Percentiles rank a stretch among this genome's conserved stretches.
Conservation (phyloP, 176 grass and related monocot genomes). For the Saccharum officinarum region DNA sequence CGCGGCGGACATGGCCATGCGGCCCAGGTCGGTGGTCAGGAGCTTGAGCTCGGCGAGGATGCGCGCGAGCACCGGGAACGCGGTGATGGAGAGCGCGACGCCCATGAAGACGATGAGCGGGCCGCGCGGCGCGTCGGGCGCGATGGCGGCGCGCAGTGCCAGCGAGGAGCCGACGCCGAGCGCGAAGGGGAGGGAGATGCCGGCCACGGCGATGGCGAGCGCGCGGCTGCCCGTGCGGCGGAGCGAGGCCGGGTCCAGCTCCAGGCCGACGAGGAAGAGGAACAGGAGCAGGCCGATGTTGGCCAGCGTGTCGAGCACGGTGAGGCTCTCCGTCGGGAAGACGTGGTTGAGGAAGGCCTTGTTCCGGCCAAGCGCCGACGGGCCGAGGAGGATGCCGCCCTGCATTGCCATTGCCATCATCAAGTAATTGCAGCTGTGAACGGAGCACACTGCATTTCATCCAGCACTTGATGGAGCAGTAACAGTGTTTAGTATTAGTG, state of each 20-base stretch:
- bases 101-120: constrained; percentile 65
- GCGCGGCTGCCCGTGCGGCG: constrained; percentile 54
- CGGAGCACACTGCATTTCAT: background rate
- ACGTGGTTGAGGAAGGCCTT: constrained; percentile 45
- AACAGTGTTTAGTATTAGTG: no score
- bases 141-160: constrained; percentile 38
- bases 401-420: constrained; percentile 16
- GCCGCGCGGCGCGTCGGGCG: background rate
- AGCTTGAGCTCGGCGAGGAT: constrained; percentile 79
- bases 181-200: constrained; percentile 56
- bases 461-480: no score
- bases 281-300: constrained; percentile 70
- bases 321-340: constrained; percentile 58
- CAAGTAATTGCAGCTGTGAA: background rate
- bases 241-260: constrained; percentile 55
- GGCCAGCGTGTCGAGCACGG: constrained; percentile 64
- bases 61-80: constrained; percentile 63
- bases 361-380: constrained; percentile 65
- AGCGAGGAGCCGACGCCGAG: constrained; percentile 59
- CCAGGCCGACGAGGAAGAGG: constrained; percentile 79
- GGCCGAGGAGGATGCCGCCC: constrained; percentile 62
- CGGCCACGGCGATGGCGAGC: constrained; percentile 51
- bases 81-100: constrained; percentile 65
- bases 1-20: constrained; percentile 77
- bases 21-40: constrained; percentile 68